Evolutionary conservation across 2,329 filamentous ascomycete genomes (phyloP), one percentile per base, ranked within the genome.

Genomic region (Bipolaris bicolor): DNA sequence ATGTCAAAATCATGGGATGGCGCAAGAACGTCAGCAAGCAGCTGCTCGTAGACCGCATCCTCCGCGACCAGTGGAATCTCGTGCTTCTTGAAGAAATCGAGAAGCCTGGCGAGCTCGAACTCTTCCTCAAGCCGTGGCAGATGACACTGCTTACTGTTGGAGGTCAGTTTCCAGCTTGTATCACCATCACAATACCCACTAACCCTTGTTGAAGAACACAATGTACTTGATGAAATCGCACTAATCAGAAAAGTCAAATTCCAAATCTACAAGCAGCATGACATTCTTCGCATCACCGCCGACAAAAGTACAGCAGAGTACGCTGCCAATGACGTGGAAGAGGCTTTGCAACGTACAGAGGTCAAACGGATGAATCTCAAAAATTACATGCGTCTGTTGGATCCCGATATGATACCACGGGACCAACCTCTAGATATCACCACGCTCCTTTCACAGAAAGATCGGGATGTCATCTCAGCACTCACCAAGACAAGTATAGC

Each of bases 301-400:
- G 70, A 75, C 52, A 76, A 75, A 45, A 71, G 52, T 44, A 73
- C 65, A 22, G 71, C 74, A 13, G 72, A 76, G 43, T 75, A 76
- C 46, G 70, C 71, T 6, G 72, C 73, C 3, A 64, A 73, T 40
- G 75, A 77, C 49, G 58, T 77, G 24, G 67, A 73, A 44, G 49
- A 63, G 10, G 58, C 66, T 1, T 48, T 77, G 20, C 49, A 60
- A 29, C 58, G 63, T 15, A 58, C 63, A 2, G 60, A 62, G n/a
- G 22, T 47, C 1, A 56, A 54, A 10, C 59, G 52, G 13, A 64
- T 76, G 45, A 39, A 66, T 15, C 34, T 76, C 6, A 56, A 57
- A 7, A 54, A 52, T 5, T 76, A 73, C 67, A 26, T 57, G 31
- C 60, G 48, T 2, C 55, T 63, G 22, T 46, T 73, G 3, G 55